Evolutionary conservation across 768 basidiomycete species (phyloP).

Genomic region (Pleurotus citrinopileatus): DNA sequence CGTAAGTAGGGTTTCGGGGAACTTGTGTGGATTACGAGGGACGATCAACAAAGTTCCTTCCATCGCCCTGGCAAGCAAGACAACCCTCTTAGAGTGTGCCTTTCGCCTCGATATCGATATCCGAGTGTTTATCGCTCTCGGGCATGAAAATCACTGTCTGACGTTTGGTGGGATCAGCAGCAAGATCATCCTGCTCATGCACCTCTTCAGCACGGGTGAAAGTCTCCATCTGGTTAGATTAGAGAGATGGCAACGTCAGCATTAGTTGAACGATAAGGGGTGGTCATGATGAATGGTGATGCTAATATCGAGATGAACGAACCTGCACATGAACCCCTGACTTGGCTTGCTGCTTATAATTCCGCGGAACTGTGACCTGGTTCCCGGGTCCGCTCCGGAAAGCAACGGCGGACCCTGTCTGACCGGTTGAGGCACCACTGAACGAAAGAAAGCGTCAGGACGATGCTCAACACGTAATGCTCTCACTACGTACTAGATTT

Average conservation of each 20-base stretch:
- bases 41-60: not conserved
- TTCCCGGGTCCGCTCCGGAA: not conserved
- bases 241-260: slow-evolving; percentile 4
- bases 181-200: not conserved
- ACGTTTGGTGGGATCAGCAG: not conserved
- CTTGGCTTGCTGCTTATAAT: not conserved
- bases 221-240: slow-evolving; percentile 8
- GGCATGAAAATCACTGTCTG: slow-evolving; percentile 9
- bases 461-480: not conserved
- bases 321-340: slow-evolving; percentile 11
- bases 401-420: slow-evolving; percentile 1
- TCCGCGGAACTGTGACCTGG: not conserved
- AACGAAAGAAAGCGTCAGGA: not conserved
- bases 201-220: slow-evolving; percentile 13
- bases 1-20: not conserved
- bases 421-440: slow-evolving; percentile 2
- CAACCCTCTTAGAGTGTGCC: not conserved
- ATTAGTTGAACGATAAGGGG: slow-evolving; percentile 1
- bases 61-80: not conserved
- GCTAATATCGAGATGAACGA: not conserved
- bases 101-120: slow-evolving; percentile 7
- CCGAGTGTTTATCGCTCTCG: slow-evolving; percentile 6
- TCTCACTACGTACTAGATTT: not conserved
- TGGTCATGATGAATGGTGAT: not conserved
- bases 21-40: too few species aligned